Conservation (phyloP, 257 asterid genomes). For the Fraxinus excelsior region DNA sequence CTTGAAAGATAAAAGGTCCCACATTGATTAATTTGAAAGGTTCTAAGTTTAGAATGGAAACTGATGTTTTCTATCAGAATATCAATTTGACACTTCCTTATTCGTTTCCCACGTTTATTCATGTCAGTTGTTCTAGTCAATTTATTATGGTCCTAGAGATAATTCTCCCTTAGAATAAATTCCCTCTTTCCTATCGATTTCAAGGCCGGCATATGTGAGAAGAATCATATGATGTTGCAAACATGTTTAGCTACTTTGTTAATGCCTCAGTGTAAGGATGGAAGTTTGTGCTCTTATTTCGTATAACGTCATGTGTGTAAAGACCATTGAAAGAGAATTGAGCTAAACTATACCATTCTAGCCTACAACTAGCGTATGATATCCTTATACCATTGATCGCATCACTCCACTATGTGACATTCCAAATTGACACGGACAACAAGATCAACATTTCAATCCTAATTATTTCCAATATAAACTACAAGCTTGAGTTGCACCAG, state of each 20-base stretch:
- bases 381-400: not conserved
- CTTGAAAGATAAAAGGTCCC: not conserved
- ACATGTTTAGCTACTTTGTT: not conserved
- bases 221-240: not conserved
- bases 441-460: not conserved
- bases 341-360: not conserved
- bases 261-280: not conserved
- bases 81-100: not conserved
- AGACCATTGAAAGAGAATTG: too few relatives aligned
- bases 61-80: not conserved
- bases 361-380: not conserved
- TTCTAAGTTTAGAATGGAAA: not conserved
- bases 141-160: not conserved
- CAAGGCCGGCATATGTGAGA: not conserved
- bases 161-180: not conserved
- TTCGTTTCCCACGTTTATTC: not conserved
- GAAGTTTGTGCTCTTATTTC: not conserved
- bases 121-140: not conserved
- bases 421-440: not conserved
- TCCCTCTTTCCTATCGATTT: not conserved
- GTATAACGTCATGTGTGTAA: too few relatives aligned
- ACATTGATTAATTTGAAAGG: not conserved
- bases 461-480: not conserved
- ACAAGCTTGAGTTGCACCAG: too few relatives aligned
- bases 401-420: not conserved